Conservation (phyloP, 352 stramenopile genomes). For the Achlya hypogyna region DNA sequence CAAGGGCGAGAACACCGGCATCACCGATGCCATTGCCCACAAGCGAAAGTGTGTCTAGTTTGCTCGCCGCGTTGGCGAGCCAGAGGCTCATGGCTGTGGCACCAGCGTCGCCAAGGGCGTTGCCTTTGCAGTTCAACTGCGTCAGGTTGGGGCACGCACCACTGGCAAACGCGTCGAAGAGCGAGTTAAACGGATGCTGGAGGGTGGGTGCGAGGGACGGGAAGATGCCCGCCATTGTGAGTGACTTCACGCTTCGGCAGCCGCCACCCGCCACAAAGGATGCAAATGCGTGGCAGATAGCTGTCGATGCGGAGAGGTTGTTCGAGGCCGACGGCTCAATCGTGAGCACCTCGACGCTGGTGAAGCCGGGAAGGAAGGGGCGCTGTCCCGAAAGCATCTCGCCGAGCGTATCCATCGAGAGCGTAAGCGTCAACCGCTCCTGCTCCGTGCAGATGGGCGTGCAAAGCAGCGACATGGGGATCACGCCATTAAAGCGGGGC, state of each 20-base stretch:
- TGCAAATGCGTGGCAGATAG: conserved; percentile 17
- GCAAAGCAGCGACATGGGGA: conserved; percentile 19
- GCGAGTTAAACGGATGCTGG: not conserved
- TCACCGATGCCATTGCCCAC: conserved; percentile 14
- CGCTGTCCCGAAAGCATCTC: conserved; percentile 20
- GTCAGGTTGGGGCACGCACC: conserved; percentile 13
- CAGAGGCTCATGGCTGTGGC: conserved; percentile 18
- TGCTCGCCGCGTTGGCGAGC: conserved; percentile 13
- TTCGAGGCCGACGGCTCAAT: not conserved
- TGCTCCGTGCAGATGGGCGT: conserved; percentile 15
- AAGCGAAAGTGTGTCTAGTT: conserved; percentile 8
- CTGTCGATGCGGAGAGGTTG: conserved; percentile 3
- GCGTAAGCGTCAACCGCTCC: conserved; percentile 10
- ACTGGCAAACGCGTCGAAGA: conserved; percentile 14
- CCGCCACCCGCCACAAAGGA: conserved; percentile 7
- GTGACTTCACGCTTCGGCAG: conserved; percentile 16
- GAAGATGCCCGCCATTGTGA: conserved; percentile 16
- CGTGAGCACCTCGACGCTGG: conserved; percentile 14
- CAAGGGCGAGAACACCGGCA: conserved; percentile 14
- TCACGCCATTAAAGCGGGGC: conserved; percentile 13
- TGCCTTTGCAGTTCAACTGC: conserved; percentile 7
- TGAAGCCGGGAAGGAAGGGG: conserved; percentile 17
- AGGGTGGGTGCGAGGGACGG: not conserved
- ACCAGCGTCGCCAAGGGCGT: conserved; percentile 7
- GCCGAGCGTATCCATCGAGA: conserved; percentile 16